Evolutionary conservation across 345 rosid species (phyloP), one percentile per base, ranked within the genome.

Genomic region (Populus davidiana): DNA sequence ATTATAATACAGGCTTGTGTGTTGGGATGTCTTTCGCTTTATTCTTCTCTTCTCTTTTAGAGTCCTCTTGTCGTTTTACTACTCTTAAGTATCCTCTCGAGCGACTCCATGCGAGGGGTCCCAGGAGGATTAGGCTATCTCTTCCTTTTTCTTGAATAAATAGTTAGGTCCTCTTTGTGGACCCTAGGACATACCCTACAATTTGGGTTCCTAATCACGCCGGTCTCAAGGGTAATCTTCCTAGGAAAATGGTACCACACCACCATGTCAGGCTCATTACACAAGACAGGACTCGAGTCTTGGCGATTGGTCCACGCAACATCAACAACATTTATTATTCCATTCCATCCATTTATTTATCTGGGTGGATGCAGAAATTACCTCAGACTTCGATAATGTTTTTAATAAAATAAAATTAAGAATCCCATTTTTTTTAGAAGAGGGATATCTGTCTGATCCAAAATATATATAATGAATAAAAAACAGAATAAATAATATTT

Each of bases 181-280:
- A 74, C 69, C 77, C 77, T 63, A 4, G 9, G 29, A 74, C 17
- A 29, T 54, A 38, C 63, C 70, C 80, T 68, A 75, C 79, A 73
- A n/a, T 77, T 69, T 75, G 62, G 29, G 74, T 59, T 67, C 75
- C 67, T 70, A 61, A 64, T 47, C 31, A 54, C 76, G 67, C 67
- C 8, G 66, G 68, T 86, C 81, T 64, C 71, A 70, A 36, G 71
- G 50, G 1, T 79, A 33, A 83, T 80, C 88, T 87, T 90, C 86
- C 85, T 88, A 81, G 91, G 88, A 88, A 86, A 87, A 85, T 78
- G 90, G 82, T 76, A 79, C 77, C 83, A 78, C 79, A 75, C 41
- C 80, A 16, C 67, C 16, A 63, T 16, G 25, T 35, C 54, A 25
- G 52, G 21, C 23, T 38, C 76, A 2, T 17, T 63, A 39, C 23